Conservation (phyloP, 345 rosid genomes). For the Capsella bursapastoris region DNA sequence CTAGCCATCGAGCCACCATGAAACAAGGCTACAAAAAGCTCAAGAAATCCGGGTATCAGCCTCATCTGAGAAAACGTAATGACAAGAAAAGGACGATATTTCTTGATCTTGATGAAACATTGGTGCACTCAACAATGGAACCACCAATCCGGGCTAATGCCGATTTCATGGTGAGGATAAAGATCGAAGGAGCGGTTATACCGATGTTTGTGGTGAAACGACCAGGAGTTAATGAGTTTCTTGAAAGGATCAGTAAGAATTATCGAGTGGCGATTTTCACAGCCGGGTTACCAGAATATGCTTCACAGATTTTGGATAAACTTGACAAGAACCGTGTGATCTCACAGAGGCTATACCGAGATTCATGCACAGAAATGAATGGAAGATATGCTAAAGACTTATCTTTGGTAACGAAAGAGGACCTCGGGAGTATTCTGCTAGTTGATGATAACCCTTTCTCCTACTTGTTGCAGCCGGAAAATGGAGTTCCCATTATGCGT, state of each 20-base stretch:
- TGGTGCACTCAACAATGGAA: conserved; percentile 71
- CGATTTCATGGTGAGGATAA: conserved; percentile 70
- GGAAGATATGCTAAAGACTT: conserved; percentile 85
- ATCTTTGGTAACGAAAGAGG: conserved; percentile 61
- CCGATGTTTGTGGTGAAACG: conserved; percentile 81
- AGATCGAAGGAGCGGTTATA: conserved; percentile 59
- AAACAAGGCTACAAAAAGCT: conserved; percentile 45
- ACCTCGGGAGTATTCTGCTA: conserved; percentile 62
- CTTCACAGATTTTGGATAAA: conserved; percentile 69
- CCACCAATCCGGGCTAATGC: conserved; percentile 58
- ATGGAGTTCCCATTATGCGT: conserved; percentile 71
- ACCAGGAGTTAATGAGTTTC: conserved; percentile 79
- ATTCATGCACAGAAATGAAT: conserved; percentile 67
- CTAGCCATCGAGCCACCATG: conserved; percentile 29
- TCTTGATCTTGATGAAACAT: conserved; percentile 94
- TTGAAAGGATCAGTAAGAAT: conserved; percentile 57
- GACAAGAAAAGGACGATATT: conserved; percentile 56
- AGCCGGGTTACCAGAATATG: conserved; percentile 82
- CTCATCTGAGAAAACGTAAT: conserved; percentile 12
- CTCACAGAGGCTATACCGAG: conserved; percentile 74
- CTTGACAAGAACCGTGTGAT: conserved; percentile 65
- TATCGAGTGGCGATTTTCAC: conserved; percentile 83
- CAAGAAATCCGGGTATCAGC: conserved; percentile 22
- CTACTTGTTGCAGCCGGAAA: conserved; percentile 75
- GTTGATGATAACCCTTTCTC: conserved; percentile 90